Conservation (phyloP, 2,329 filamentous ascomycete species). For the Mycosphaerella sp. region DNA sequence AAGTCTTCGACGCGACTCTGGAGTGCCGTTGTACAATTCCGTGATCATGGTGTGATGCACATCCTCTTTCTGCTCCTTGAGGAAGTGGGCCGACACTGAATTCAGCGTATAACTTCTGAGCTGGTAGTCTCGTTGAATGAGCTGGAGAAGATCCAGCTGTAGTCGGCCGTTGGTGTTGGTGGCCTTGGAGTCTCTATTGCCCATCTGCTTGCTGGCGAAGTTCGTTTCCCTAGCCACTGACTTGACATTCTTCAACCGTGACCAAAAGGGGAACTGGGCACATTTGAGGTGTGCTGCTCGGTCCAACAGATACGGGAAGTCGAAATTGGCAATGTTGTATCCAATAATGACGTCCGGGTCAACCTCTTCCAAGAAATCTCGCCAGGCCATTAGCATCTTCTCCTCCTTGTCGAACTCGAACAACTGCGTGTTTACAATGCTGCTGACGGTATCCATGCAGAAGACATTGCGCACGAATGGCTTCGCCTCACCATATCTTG, state of each 20-base stretch:
- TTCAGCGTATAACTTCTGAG: slow-evolving; percentile 95
- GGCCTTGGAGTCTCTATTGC: slow-evolving; percentile 85
- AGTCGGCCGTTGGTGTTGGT: slow-evolving; percentile 93
- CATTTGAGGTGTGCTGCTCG: slow-evolving; percentile 80
- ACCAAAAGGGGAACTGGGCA: slow-evolving; percentile 76
- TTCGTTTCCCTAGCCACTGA: slow-evolving; percentile 73
- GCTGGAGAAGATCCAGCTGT: slow-evolving; percentile 87
- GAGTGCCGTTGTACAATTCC: slow-evolving; percentile 91
- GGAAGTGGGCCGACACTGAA: slow-evolving; percentile 88
- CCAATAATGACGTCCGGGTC: slow-evolving; percentile 98
- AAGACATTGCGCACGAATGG: slow-evolving; percentile 97
- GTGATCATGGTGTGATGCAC: slow-evolving; percentile 99
- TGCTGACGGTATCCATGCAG: slow-evolving; percentile 82
- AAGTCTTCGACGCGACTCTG: slow-evolving; percentile 81
- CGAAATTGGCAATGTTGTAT: slow-evolving; percentile 98
- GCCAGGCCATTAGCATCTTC: slow-evolving; percentile 89
- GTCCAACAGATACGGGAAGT: slow-evolving; percentile 92
- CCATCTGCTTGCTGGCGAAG: slow-evolving; percentile 97
- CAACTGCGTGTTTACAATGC: slow-evolving; percentile 92
- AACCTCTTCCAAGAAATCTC: slow-evolving; percentile 78
- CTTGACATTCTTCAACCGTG: slow-evolving; percentile 63
- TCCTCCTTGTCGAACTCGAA: slow-evolving; percentile 75
- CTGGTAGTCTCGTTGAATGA: slow-evolving; percentile 92
- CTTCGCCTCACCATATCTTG: slow-evolving; percentile 87
- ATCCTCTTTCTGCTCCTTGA: slow-evolving; percentile 97